Conservation (phyloP, 371 early-diverging fungal genomes). For the Parasitella parasitica region DNA sequence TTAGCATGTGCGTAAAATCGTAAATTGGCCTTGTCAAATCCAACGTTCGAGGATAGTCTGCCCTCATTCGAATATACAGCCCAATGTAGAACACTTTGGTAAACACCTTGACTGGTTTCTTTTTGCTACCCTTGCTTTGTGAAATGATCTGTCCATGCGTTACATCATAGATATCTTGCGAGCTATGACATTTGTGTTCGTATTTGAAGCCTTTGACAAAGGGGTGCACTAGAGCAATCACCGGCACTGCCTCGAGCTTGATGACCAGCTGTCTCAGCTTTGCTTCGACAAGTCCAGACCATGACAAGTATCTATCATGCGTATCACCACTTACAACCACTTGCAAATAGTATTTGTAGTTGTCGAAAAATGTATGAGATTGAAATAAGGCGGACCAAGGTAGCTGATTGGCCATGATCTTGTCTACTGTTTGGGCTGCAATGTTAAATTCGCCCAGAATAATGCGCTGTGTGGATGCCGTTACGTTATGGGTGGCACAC, state of each 20-base stretch:
- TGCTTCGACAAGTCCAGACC: conserved; percentile 92
- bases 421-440: conserved; percentile 24
- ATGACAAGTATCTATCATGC: conserved; percentile 61
- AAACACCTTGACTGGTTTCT: conserved; percentile 28
- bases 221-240: conserved; percentile 81
- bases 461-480: conserved; percentile 64
- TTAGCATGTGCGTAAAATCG: conserved; percentile 73
- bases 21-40: conserved; percentile 72
- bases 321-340: conserved; percentile 60
- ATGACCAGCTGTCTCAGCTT: conserved; percentile 83
- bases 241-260: conserved; percentile 77
- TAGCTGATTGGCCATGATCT: conserved; percentile 16
- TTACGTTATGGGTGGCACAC: conserved; percentile 95
- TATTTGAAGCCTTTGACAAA: conserved; percentile 81
- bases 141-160: conserved; percentile 7
- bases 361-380: conserved; percentile 82
- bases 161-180: conserved; percentile 47
- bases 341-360: conserved; percentile 87
- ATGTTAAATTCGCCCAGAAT: conserved; percentile 67
- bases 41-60: conserved; percentile 51
- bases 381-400: conserved; percentile 62
- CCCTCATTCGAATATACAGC: conserved; percentile 52
- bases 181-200: conserved; percentile 49
- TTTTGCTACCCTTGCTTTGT: not conserved
- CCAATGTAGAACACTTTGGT: conserved; percentile 88